Base-by-base conservation (phyloP, 2,329 filamentous ascomycete species). In the Malbranchea zuffiana region DNA sequence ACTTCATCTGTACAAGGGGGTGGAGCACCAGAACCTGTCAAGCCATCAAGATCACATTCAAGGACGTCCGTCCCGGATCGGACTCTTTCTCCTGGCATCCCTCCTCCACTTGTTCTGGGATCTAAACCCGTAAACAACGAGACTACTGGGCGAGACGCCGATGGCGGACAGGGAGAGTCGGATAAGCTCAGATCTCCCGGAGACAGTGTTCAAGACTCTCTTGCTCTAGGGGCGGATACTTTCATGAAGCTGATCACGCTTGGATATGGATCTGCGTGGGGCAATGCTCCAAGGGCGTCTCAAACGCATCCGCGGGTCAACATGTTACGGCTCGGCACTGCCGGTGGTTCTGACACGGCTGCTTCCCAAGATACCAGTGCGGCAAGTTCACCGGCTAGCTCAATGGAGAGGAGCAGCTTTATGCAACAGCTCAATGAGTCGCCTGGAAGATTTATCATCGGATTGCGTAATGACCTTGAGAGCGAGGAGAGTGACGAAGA, bases 231-330 rank as follows among this genome's bases (percentile, higher is more conserved):
- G 16, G 55, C 63, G 3, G 65, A 67, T 6, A 63, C 55, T 2
- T 53, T 69, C 39, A 63, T 68, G 51, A 69, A 67, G 44, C 64
- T 67, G 44, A 51, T 69, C 20, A 69, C 64, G 15, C 50, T 69
- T 15, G 66, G 66, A 6, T 69, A 69, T 50, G 65, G 66, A 11
- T 64, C 65, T 3, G 52, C 58, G 12, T 69, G 66, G 66, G 57
- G 61, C 12, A 51, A 63, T 34, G 55, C 60, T 18, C 51, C 56
- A 8, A 57, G 50, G 32, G 49, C 47, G 7, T 36, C 47, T 23
- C 45, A 47, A 10, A 40, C 51, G 3, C 46, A 53, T 37, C 46
- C 55, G 31, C 47, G 47, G 16, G 43, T 50, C 35, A 49, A 51
- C 36, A 46, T 48, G 40, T 44, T 52, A 24, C 50, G 45, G 28